Conservation (phyloP, 164 flowering plant genomes). For the Vitis amurensis region DNA sequence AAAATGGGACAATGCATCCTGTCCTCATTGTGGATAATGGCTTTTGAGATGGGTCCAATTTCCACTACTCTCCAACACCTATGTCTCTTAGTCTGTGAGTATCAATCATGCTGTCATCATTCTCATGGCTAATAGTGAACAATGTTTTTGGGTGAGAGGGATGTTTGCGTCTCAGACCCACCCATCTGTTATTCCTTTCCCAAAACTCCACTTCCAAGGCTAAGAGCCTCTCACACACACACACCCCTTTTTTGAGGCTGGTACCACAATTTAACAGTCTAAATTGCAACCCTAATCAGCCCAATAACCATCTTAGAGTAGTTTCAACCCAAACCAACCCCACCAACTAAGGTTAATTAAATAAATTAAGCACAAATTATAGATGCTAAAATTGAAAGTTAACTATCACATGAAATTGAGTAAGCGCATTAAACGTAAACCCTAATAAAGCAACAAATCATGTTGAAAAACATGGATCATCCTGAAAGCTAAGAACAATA, state of each 20-base stretch:
- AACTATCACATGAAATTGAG: background rate
- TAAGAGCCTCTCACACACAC: no score
- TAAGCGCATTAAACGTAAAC: background rate
- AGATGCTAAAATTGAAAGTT: no score
- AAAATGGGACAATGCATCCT: background rate
- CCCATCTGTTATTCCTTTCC: background rate
- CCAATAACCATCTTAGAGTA: no score
- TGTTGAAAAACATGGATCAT: background rate
- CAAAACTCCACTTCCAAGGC: no score
- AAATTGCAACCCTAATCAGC: no score
- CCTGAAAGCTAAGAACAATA: constrained; percentile 2
- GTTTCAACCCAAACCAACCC: no score
- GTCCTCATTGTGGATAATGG: constrained; percentile 1
- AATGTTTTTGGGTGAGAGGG: background rate
- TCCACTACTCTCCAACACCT: background rate
- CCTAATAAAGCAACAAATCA: background rate
- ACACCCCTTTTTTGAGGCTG: no score
- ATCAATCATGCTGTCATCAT: background rate
- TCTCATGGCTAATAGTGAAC: background rate
- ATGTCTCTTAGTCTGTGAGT: background rate
- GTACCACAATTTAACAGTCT: no score
- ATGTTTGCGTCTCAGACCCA: no score
- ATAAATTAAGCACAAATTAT: no score
- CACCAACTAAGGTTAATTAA: no score
- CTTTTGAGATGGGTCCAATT: background rate